Conservation (phyloP, 345 rosid species). For the Camelina sativa region DNA sequence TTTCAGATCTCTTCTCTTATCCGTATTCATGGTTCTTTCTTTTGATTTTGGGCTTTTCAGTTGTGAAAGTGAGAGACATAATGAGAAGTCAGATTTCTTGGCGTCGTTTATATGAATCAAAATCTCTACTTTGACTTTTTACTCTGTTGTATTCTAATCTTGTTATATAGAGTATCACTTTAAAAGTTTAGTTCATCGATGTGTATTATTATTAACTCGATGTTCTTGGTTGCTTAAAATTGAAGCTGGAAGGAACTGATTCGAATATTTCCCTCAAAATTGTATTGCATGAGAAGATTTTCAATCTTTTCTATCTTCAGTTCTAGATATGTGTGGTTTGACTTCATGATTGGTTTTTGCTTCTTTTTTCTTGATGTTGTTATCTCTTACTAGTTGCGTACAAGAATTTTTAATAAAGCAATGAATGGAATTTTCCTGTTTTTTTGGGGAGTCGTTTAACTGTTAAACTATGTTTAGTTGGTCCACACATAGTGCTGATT, state of each 20-base stretch:
- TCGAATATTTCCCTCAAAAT: slow-evolving; percentile 20
- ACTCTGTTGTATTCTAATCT: too few relatives aligned
- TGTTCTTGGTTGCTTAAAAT: slow-evolving; percentile 31
- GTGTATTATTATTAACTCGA: too few relatives aligned
- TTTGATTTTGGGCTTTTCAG: slow-evolving; percentile 12
- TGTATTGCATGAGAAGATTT: not conserved
- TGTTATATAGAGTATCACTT: too few relatives aligned
- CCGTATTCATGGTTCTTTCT: not conserved
- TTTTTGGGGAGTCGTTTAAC: slow-evolving; percentile 20
- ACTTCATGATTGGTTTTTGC: slow-evolving; percentile 18
- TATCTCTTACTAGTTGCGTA: slow-evolving; percentile 24
- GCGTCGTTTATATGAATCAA: slow-evolving; percentile 32
- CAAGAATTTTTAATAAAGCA: slow-evolving; percentile 27
- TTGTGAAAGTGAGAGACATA: not conserved
- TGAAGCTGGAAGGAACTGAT: slow-evolving; percentile 18
- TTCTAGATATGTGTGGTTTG: slow-evolving; percentile 29
- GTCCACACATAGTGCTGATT: slow-evolving; percentile 31
- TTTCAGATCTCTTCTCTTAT: slow-evolving; percentile 36
- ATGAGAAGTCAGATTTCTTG: slow-evolving; percentile 16
- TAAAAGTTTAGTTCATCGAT: too few relatives aligned
- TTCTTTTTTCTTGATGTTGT: slow-evolving; percentile 3
- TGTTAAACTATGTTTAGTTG: slow-evolving; percentile 27
- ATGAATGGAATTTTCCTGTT: not conserved
- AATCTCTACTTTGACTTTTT: not conserved
- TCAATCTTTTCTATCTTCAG: not conserved